Evolutionary conservation across 2,329 filamentous ascomycete genomes (phyloP).

Genomic region (Cytospora piceicola): DNA sequence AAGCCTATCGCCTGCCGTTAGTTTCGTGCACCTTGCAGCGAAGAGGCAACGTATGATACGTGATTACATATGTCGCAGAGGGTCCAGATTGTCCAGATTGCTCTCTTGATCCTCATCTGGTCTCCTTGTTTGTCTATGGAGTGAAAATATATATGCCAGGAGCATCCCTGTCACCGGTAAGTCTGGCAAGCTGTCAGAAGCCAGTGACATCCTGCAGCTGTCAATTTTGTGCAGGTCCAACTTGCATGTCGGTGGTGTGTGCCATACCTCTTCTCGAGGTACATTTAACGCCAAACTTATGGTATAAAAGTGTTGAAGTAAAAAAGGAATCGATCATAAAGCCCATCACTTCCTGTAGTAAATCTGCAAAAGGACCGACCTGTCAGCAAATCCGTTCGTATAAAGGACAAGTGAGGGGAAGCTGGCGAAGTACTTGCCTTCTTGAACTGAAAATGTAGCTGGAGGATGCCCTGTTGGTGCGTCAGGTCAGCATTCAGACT

Average conservation of each 20-base stretch:
- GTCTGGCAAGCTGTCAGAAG: slow-evolving; percentile 10
- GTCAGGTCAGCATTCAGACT: slow-evolving; percentile 20
- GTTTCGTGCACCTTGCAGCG: slow-evolving; percentile 14
- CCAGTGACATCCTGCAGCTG: slow-evolving; percentile 1
- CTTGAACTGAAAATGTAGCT: slow-evolving; percentile 98
- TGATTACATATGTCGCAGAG: slow-evolving; percentile 16
- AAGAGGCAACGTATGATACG: slow-evolving; percentile 19
- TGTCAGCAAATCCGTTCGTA: slow-evolving; percentile 1
- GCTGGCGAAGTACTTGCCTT: slow-evolving; percentile 63
- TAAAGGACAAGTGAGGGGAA: background rate
- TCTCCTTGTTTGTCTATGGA: background rate
- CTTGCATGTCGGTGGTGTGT: background rate
- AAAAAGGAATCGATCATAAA: background rate
- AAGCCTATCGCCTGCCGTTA: slow-evolving; percentile 20
- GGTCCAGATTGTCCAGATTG: slow-evolving; percentile 3
- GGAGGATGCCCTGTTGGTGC: slow-evolving; percentile 75
- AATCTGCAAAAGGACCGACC: slow-evolving; percentile 45
- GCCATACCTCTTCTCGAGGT: slow-evolving; percentile 7
- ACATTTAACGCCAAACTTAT: background rate
- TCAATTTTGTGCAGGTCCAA: slow-evolving; percentile 3
- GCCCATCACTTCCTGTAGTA: slow-evolving; percentile 58
- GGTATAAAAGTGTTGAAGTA: background rate
- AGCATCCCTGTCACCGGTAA: slow-evolving; percentile 10
- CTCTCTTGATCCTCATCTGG: slow-evolving; percentile 14
- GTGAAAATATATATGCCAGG: slow-evolving; percentile 9